Conservation (phyloP, 116 monocot genomes). For the Zostera marina region DNA sequence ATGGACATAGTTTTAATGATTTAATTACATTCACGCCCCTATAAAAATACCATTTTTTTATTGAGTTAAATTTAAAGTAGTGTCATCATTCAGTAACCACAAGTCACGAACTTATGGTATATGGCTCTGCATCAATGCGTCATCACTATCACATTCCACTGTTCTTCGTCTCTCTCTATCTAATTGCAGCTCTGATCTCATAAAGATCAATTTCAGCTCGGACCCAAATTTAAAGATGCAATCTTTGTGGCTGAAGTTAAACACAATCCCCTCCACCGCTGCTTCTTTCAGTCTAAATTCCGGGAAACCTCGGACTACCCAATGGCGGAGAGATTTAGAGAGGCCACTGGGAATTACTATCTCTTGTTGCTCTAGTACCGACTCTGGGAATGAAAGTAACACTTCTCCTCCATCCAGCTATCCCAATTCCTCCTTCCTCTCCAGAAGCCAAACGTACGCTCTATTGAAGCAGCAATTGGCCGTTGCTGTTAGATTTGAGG, state of each 20-base stretch:
- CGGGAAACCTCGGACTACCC: background rate
- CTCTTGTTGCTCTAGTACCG: conserved; percentile 5
- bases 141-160: no score
- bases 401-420: background rate
- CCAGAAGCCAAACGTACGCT: conserved; percentile 66
- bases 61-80: no score
- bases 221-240: conserved; percentile 21
- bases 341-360: background rate
- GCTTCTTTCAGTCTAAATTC: background rate
- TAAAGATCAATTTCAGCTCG: background rate
- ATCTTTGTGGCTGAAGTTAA: conserved; percentile 29
- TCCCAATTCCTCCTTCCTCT: conserved; percentile 23
- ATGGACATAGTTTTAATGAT: no score
- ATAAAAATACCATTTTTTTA: no score
- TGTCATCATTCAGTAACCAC: no score
- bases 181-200: no score
- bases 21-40: no score
- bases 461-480: conserved; percentile 82
- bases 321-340: conserved; percentile 2
- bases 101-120: no score
- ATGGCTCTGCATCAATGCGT: no score
- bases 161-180: no score
- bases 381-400: conserved; percentile 12
- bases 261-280: conserved; percentile 8
- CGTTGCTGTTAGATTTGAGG: conserved; percentile 89